Conservation (phyloP, 2,329 filamentous ascomycete species). For the Sarocladium brachiariae region DNA sequence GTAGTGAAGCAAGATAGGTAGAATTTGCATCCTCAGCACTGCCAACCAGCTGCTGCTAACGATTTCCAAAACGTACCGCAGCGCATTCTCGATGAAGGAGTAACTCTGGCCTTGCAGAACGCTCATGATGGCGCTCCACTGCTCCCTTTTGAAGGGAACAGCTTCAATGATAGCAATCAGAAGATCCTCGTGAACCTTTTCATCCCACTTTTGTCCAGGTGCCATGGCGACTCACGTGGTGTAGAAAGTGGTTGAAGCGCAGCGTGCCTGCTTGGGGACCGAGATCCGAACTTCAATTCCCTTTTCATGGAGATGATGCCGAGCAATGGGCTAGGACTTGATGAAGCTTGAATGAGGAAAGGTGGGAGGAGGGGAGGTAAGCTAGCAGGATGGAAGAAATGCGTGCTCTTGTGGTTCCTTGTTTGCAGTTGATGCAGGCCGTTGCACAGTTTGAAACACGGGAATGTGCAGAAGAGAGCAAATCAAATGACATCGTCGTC, state of each 20-base stretch:
- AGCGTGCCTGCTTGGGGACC: too few relatives aligned
- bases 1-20: too few relatives aligned
- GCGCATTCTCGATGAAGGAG: slow-evolving; percentile 31
- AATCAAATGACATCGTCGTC: too few relatives aligned
- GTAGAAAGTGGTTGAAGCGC: background rate
- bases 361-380: background rate
- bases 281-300: too few relatives aligned
- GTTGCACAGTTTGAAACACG: too few relatives aligned
- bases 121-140: slow-evolving; percentile 30
- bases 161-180: slow-evolving; percentile 33
- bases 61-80: slow-evolving; percentile 29
- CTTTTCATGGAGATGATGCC: too few relatives aligned
- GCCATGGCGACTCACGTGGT: slow-evolving; percentile 18
- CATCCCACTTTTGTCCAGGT: slow-evolving; percentile 33
- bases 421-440: background rate
- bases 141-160: slow-evolving; percentile 23
- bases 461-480: too few relatives aligned
- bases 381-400: background rate
- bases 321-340: too few relatives aligned
- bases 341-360: too few relatives aligned
- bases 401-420: background rate
- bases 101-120: slow-evolving; percentile 32
- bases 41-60: background rate
- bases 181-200: slow-evolving; percentile 36
- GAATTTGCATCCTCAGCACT: too few relatives aligned